Base-by-base conservation (phyloP, 1,284 basidiomycete genomes). In the Puccinia novopanici region DNA sequence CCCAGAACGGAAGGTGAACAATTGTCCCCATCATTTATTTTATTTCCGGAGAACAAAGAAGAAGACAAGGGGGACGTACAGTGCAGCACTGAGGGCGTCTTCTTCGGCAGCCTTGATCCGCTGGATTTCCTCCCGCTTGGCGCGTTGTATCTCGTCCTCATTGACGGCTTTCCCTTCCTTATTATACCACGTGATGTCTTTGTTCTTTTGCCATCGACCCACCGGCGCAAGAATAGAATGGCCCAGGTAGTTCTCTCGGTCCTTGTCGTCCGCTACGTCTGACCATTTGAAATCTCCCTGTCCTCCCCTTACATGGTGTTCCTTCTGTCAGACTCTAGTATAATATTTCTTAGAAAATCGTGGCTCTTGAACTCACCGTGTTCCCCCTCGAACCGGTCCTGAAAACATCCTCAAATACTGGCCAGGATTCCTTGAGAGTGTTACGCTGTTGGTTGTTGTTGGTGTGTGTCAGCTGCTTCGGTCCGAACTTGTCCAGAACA, bases 151-250 rank as follows among this genome's bases (percentile, higher is more conserved):
- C 37, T 72, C 54, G 12, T 84, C 86, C 52, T 83, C 83, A 76
- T 90, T 90, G 13, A 84, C 85, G 34, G 90, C 89, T 0, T 83
- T 83, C 42, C 61, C 59, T 1, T 94, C 92, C 50, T 68, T 55
- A 59, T 75, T 57, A 27, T 71, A 80, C 71, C 57, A 81, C 5
- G 70, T 65, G 30, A 78, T 65, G 67, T 81, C 72, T 48, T 57
- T 27, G 42, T 73, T 76, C 68, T 94, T 95, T 87, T 96, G 94
- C 94, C 94, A 96, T 82, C 94, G 88, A 3, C 94, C 94, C 2
- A 92, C 93, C 0, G 94, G 94, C 0, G 93, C 94, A 84, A 95
- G 94, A 86, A 95, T 91, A 82, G 93, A 93, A 84, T 94, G 92
- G 5, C 94, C 94, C 0, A 96, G 90, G 85, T 96, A 96, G 86